These are phyloP conservation scores for Dactylellina cionopaga DNA, from an alignment of 2,329 filamentous ascomycete species.

Conservation along the genomic window DNA sequence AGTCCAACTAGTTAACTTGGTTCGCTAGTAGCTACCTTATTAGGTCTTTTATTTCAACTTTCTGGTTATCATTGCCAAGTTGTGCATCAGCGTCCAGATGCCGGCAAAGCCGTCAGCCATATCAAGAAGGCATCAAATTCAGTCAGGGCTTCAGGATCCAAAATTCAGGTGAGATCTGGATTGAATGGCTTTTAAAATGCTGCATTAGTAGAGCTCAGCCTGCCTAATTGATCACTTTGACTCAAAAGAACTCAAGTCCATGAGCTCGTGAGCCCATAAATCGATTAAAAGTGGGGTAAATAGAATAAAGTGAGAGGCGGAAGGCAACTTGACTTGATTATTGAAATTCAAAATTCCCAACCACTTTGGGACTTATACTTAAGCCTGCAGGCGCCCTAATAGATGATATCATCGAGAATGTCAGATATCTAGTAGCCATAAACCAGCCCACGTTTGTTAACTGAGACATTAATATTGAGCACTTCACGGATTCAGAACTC, in stretches of 20 bases:
- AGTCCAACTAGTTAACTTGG: background rate
- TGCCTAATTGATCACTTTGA: background rate
- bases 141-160: background rate
- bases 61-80: constrained; percentile 4
- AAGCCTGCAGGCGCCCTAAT: background rate
- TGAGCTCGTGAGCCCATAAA: background rate
- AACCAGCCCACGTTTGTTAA: constrained; percentile 24
- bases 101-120: background rate
- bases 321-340: background rate
- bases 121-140: too few relatives aligned
- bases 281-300: background rate
- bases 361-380: too few relatives aligned
- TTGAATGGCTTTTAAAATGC: background rate
- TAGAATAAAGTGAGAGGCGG: background rate
- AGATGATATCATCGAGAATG: constrained; percentile 28
- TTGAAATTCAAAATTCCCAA: too few relatives aligned
- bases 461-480: too few relatives aligned
- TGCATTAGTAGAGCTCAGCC: constrained; percentile 1
- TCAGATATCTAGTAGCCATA: background rate
- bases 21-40: constrained; percentile 35
- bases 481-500: too few relatives aligned
- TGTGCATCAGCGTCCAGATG: background rate
- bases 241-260: background rate
- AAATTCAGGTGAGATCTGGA: background rate
- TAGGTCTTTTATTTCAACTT: constrained; percentile 6